Evolutionary conservation across 208 protist genomes (phyloP).

Genomic region (Porcisia deanei): DNA sequence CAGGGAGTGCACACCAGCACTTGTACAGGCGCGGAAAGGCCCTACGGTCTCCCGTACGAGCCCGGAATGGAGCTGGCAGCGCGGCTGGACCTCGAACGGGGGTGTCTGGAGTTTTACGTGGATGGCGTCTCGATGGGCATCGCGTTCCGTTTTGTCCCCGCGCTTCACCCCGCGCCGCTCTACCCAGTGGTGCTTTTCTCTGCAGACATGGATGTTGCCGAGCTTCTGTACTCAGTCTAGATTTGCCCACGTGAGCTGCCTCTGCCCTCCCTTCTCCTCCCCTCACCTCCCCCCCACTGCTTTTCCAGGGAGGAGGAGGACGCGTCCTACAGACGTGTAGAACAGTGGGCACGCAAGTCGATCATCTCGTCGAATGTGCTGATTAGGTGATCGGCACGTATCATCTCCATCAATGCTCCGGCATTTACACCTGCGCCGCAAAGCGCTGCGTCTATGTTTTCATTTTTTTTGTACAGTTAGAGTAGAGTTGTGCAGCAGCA

Average conservation of each 20-base stretch:
- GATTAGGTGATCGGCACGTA: too few relatives aligned
- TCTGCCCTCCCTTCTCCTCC: not conserved
- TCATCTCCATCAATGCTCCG: too few relatives aligned
- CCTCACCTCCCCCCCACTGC: too few relatives aligned
- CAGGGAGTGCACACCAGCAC: slow-evolving; percentile 11
- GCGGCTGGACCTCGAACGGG: slow-evolving; percentile 41
- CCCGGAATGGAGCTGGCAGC: slow-evolving; percentile 49
- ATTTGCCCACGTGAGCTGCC: not conserved
- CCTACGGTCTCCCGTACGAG: slow-evolving; percentile 49
- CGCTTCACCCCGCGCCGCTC: slow-evolving; percentile 46
- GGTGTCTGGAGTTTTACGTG: slow-evolving; percentile 53
- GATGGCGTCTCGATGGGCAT: slow-evolving; percentile 49
- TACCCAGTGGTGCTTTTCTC: slow-evolving; percentile 62
- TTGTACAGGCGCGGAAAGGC: slow-evolving; percentile 6
- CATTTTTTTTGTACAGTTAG: too few relatives aligned
- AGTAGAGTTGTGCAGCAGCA: too few relatives aligned
- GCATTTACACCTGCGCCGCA: too few relatives aligned
- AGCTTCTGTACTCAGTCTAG: slow-evolving; percentile 29
- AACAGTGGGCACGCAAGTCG: not conserved
- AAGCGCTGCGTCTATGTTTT: too few relatives aligned
- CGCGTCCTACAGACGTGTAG: not conserved
- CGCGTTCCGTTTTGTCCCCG: slow-evolving; percentile 56
- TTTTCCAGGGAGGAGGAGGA: not conserved
- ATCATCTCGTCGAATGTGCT: not conserved
- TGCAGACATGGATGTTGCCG: slow-evolving; percentile 45